Conservation (phyloP, 2,329 filamentous ascomycete species). For the Fusarium scirpi region DNA sequence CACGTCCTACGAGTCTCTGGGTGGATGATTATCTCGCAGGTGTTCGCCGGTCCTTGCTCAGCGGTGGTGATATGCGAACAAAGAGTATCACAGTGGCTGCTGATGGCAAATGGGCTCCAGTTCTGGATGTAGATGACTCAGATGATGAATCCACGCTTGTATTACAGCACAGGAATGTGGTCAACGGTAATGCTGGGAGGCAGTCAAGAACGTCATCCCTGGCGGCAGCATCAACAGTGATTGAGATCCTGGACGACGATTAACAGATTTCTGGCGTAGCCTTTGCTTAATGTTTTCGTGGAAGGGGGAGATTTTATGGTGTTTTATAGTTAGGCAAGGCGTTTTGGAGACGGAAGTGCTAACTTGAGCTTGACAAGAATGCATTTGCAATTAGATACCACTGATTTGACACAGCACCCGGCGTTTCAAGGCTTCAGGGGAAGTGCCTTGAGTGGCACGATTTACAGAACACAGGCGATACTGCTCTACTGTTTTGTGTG, state of each 20-base stretch:
- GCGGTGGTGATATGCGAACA: conserved; percentile 35
- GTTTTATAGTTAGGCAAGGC: conserved; percentile 7
- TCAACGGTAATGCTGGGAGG: conserved; percentile 9
- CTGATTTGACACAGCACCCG: conserved; percentile 17
- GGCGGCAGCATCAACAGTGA: conserved; percentile 29
- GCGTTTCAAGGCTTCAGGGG: conserved; percentile 25
- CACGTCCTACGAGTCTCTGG: conserved; percentile 76
- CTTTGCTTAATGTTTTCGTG: neutral
- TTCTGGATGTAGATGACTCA: conserved; percentile 49
- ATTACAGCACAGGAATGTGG: conserved; percentile 3
- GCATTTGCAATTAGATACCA: conserved; percentile 39
- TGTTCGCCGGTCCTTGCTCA: conserved; percentile 67
- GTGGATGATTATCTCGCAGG: conserved; percentile 79
- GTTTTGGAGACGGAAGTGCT: conserved; percentile 31
- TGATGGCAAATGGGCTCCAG: conserved; percentile 52
- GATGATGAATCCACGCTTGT: conserved; percentile 41
- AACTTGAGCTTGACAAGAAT: conserved; percentile 20
- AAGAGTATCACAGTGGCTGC: conserved; percentile 49
- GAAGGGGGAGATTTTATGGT: neutral
- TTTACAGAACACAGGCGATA: neutral
- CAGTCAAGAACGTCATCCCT: conserved; percentile 19
- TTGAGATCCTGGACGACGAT: conserved; percentile 49
- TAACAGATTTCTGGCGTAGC: conserved; percentile 1
- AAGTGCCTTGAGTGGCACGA: conserved; percentile 1
- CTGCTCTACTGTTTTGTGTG: neutral